Conservation (phyloP, 1,139 yeast genomes). For the Geotrichum candidum region DNA sequence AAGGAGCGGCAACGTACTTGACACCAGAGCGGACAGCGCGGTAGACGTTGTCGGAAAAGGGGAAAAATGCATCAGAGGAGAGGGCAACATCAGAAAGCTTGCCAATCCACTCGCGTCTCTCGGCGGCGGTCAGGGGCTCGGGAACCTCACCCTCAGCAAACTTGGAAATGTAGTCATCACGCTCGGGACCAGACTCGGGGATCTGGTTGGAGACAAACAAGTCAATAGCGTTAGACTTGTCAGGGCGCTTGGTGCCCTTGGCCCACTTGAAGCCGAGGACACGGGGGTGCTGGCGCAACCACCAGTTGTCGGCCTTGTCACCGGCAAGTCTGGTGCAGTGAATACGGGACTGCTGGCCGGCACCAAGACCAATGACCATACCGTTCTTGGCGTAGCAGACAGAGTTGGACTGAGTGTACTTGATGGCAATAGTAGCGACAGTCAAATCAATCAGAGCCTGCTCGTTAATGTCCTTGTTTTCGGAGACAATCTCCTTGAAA, state of each 20-base stretch:
- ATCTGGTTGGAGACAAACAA: constrained; percentile 85
- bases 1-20: constrained; percentile 90
- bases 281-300: constrained; percentile 97
- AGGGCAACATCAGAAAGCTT: constrained; percentile 80
- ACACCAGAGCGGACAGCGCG: constrained; percentile 97
- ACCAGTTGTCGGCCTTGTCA: constrained; percentile 99
- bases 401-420: constrained; percentile 96
- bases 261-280: constrained; percentile 95
- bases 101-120: constrained; percentile 80
- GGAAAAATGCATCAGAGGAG: constrained; percentile 98
- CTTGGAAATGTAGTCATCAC: constrained; percentile 83
- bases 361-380: constrained; percentile 98
- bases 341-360: constrained; percentile 98
- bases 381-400: constrained; percentile 98
- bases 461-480: constrained; percentile 79
- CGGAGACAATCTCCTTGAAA: constrained; percentile 85
- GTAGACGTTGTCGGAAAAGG: constrained; percentile 98
- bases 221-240: constrained; percentile 95
- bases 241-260: constrained; percentile 97
- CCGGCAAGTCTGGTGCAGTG: constrained; percentile 99
- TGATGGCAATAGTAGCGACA: constrained; percentile 93
- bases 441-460: constrained; percentile 90
- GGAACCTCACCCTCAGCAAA: constrained; percentile 63
- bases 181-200: constrained; percentile 89
- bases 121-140: constrained; percentile 70